Conservation (phyloP, 805 yeast species). For the Wickerhamomyces bovis region DNA sequence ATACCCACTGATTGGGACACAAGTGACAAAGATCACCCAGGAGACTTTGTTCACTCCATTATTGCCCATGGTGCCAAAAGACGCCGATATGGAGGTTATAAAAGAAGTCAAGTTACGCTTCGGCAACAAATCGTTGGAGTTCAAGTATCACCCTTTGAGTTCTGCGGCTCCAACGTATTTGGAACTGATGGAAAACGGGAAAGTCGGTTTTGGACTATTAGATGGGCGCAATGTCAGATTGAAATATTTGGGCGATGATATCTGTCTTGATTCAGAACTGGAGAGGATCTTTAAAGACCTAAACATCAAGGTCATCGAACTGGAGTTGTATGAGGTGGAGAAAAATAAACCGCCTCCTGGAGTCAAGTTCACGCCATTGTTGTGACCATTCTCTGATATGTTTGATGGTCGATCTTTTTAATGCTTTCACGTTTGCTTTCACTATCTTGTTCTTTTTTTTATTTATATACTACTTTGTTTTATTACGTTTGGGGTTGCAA, state of each 20-base stretch:
- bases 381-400: slow-evolving; percentile 5
- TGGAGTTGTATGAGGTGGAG: slow-evolving; percentile 20
- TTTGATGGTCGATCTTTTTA: neutral
- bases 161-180: slow-evolving; percentile 75
- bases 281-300: slow-evolving; percentile 18
- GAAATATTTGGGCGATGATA: slow-evolving; percentile 12
- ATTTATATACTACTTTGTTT: neutral
- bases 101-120: slow-evolving; percentile 43
- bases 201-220: slow-evolving; percentile 48
- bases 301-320: slow-evolving; percentile 4
- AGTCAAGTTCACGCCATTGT: slow-evolving; percentile 22
- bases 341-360: neutral
- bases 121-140: slow-evolving; percentile 49
- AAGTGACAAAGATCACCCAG: slow-evolving; percentile 20
- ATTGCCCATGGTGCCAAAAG: slow-evolving; percentile 29
- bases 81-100: slow-evolving; percentile 29
- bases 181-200: slow-evolving; percentile 77
- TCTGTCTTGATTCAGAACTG: slow-evolving; percentile 11
- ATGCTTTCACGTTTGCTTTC: neutral
- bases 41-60: slow-evolving; percentile 21
- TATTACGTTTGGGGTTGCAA: neutral
- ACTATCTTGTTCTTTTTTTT: neutral
- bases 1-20: slow-evolving; percentile 57
- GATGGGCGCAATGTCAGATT: slow-evolving; percentile 13
- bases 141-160: slow-evolving; percentile 56